These are phyloP conservation scores for Citrullus amarus DNA, from an alignment of 306 rosid genomes.

Conservation along the genomic window DNA sequence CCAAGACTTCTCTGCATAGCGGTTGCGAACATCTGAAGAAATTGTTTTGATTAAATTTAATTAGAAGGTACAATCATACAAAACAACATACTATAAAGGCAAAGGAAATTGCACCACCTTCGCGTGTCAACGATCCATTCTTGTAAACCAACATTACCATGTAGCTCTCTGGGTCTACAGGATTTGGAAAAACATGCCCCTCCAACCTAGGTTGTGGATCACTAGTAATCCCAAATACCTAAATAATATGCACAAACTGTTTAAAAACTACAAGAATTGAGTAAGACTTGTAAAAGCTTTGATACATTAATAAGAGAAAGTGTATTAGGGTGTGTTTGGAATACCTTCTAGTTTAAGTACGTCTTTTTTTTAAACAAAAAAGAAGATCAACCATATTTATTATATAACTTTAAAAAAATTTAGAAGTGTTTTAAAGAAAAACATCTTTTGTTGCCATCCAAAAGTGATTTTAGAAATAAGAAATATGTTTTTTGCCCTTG, in stretches of 20 bases:
- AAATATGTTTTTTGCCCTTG: too few species aligned
- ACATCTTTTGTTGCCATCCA: too few species aligned
- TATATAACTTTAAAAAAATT: too few species aligned
- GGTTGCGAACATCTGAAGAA: conserved; percentile 60
- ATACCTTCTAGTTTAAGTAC: not conserved
- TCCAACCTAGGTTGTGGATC: conserved; percentile 84
- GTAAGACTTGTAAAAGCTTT: not conserved
- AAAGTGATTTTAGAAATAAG: too few species aligned
- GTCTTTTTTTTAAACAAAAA: too few species aligned
- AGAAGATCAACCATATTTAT: too few species aligned
- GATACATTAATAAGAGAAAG: not conserved
- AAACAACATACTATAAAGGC: not conserved
- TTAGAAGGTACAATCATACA: conserved; percentile 3
- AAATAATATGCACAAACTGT: conserved; percentile 10
- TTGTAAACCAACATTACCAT: conserved; percentile 96
- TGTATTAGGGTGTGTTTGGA: not conserved
- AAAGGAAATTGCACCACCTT: conserved; percentile 37
- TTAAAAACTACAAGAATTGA: conserved; percentile 3
- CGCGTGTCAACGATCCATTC: conserved; percentile 93
- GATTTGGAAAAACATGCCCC: conserved; percentile 91
- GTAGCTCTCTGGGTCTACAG: conserved; percentile 74
- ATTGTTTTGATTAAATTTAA: not conserved
- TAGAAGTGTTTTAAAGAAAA: too few species aligned
- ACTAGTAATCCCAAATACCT: conserved; percentile 80
- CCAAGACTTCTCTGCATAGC: conserved; percentile 68